Percentiles rank a stretch among this genome's conserved stretches.
Evolutionary conservation across 192 early-diverging fungal species (phyloP).

Genomic region (Anaeromyces robustus): DNA sequence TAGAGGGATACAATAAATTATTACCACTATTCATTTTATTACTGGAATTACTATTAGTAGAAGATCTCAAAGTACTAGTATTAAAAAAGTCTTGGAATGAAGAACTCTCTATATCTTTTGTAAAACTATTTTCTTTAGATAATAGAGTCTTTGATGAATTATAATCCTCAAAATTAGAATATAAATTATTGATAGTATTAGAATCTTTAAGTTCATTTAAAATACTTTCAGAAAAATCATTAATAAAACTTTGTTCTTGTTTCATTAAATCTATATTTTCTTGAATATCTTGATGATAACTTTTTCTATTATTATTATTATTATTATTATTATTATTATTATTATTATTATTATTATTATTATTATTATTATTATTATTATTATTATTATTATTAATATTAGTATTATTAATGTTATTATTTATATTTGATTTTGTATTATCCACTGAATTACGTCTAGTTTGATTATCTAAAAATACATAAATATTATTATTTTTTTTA

Average conservation of each 20-base stretch:
- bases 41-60: background rate
- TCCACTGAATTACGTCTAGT: too few species aligned
- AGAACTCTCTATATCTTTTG: background rate
- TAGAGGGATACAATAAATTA: background rate
- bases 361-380: too few species aligned
- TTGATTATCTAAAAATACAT: too few species aligned
- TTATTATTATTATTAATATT: too few species aligned
- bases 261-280: background rate
- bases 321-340: too few species aligned
- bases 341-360: too few species aligned
- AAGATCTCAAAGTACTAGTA: too few species aligned
- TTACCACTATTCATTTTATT: background rate
- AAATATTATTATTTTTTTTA: too few species aligned
- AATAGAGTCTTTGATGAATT: background rate
- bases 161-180: background rate
- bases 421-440: too few species aligned
- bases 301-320: background rate
- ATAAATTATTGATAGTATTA: background rate
- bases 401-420: too few species aligned
- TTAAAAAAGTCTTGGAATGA: too few species aligned
- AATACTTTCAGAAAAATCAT: background rate
- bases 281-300: background rate
- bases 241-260: background rate
- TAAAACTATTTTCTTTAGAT: background rate
- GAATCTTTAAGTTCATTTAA: background rate